Evolutionary conservation across 352 stramenopile genomes (phyloP), one percentile per base, ranked within the genome.

Genomic region (Phytophthora crassamura): DNA sequence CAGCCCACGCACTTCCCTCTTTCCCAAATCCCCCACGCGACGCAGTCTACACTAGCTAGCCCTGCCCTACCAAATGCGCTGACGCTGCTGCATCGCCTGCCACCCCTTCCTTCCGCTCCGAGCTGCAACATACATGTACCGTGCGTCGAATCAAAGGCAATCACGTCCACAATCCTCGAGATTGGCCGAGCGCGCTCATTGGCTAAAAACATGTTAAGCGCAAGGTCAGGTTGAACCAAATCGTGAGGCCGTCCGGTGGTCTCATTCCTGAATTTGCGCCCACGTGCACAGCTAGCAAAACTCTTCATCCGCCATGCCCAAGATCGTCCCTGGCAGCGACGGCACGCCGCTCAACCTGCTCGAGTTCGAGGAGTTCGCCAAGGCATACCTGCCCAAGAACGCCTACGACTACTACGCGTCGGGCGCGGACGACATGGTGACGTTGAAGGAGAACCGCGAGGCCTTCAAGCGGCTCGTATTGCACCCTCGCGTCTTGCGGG

Each of bases 391-490:
- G 30, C 84, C 89, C 62, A 97, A 96, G 74, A 89, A 96, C 56
- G 74, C 89, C 34, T 93, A 75, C 65, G 88, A 97, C 69, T 98
- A 98, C 83, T 98, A 97, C 66, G 84, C 80, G 50, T 97, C 88
- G 14, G 95, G 94, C 56, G 88, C 90, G 20, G 93, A 99, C 67
- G 95, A 98, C 59, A 97, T 98, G 86, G 64, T 84, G 36, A 76
- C 83, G 63, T 54, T 93, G 51, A 73, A 72, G 30, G 80, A 91
- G 69, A 93, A 91, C 74, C 88, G 89, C 60, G 78, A 91, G 70
- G 94, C 96, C 5, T 99, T 98, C 69, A 90, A 90, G 51, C 85
- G 96, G 38, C 70, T 98, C 16, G 93, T 97, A 80, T 94, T 99
- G 77, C 92, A 96, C 54, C 97, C 94, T 46, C 95, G 97, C 45